Evolutionary conservation across 495 filamentous ascomycete genomes (phyloP), one percentile per base, ranked within the genome.

Genomic region (Usnea hakonensis): DNA sequence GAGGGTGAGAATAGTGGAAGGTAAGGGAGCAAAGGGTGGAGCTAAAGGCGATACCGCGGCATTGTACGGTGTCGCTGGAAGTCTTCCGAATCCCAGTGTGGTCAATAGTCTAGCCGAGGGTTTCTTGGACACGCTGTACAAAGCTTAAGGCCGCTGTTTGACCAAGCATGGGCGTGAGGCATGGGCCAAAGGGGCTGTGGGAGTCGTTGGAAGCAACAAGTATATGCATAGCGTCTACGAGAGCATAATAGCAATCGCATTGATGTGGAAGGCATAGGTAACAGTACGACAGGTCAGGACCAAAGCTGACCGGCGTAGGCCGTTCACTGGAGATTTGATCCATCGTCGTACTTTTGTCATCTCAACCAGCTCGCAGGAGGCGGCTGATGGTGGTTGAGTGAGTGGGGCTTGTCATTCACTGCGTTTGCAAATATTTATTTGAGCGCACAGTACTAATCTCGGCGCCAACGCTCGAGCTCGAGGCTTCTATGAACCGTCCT

Each of bases 71-170:
- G 91, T 99, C 52, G 94, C 94, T 3, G 94, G 95, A 16, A 92
- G 89, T 68, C 76, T 99, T 69, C 94, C 94, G 33, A 92, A 97
- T 69, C 97, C 97, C 81, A 90, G 87, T 65, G 85, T 99, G 30
- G 90, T 99, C 56, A 90, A 88, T 70, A 90, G 92, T 67, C 75
- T 99, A 71, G 91, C 91, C 23, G 87, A 79, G 61, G 94, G 91
- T 32, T 99, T 97, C 76, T 80, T 99, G 68, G 92, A 99, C 79
- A 89, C 91, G 57, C 74, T 97, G 74, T 99, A 97, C 72, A 97
- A 97, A 79, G 90, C 90, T 46, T 96, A 78, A 78, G 66, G 37
- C 7, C 37, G 33, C 30, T 55, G n/a, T 26, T 11, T 30, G 46
- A 50, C 23, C 14, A 23, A 48, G 21, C n/a, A 41, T 46, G 21